Base-by-base conservation (phyloP, 2,329 filamentous ascomycete genomes). In the Chaetomium olivaceum region DNA sequence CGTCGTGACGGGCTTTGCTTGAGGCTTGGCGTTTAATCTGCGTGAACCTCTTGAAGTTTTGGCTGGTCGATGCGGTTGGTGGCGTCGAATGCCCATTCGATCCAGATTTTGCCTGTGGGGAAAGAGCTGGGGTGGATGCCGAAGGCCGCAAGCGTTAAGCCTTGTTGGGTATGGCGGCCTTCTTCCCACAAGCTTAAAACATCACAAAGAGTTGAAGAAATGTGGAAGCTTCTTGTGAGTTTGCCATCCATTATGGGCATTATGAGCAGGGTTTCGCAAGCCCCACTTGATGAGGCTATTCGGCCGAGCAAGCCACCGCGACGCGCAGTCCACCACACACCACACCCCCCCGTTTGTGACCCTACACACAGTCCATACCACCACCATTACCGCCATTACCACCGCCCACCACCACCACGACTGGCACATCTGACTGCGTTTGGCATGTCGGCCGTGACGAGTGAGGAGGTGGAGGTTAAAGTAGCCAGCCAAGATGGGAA, bases 241-340 rank as follows among this genome's bases (percentile, higher is more conserved):
- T 43, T 43, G 39, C 39, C 31, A 46, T n/a, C n/a, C n/a, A n/a
- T n/a, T n/a, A n/a, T n/a, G n/a, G n/a, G n/a, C n/a, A n/a, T 14
- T 9, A 50, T 62, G 36, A 6, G 23, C 54, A 58, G 31, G 61
- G 59, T 25, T 25, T 54, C 46, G 36, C 43, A 55, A 39, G 56
- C 7, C 46, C 60, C 62, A 61, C 52, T 58, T 27, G 31, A 27
- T 54, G 63, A 64, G 60, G 58, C 58, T 65, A 65, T 64, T 68
- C 65, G 62, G 64, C 64, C 62, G 58, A 66, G 68, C 61, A 58
- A 64, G 63, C 61, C 66, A 68, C 61, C 50, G 55, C 56, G 63
- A 58, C 61, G 39, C 27, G 33, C 23, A 14, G 50, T 46, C 21
- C 9, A 36, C 33, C 33, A 36, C 46, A 36, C 39, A 19, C 16